Evolutionary conservation across 2,329 filamentous ascomycete genomes (phyloP).

Genomic region (Phialophora tarda): DNA sequence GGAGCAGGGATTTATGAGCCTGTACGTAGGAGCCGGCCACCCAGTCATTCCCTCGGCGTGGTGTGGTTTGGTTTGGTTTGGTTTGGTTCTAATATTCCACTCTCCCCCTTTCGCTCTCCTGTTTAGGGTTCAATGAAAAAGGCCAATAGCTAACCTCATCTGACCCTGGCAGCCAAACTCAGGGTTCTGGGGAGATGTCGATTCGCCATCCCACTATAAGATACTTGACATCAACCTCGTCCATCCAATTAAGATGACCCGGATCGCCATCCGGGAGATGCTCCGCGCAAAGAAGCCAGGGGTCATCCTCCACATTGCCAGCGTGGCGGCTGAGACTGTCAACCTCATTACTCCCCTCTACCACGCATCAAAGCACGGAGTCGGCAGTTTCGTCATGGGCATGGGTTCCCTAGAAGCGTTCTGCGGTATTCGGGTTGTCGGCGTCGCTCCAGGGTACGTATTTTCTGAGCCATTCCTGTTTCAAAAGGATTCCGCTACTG

Average conservation of each 20-base stretch:
- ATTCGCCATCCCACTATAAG: conserved; percentile 49
- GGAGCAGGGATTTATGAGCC: conserved; percentile 50
- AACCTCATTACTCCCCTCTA: conserved; percentile 53
- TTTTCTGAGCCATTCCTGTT: too few relatives aligned
- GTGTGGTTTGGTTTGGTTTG: too few relatives aligned
- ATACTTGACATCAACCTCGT: conserved; percentile 57
- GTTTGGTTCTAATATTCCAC: too few relatives aligned
- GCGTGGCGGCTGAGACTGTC: conserved; percentile 52
- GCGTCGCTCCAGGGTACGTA: conserved; percentile 6
- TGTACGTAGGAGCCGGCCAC: conserved; percentile 28
- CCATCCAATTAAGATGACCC: conserved; percentile 58
- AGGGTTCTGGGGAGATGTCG: conserved; percentile 42
- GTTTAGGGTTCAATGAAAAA: too few relatives aligned
- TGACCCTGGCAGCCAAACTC: background rate
- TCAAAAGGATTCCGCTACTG: too few relatives aligned
- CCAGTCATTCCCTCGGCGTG: background rate
- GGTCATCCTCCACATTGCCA: conserved; percentile 55
- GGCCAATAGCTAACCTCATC: background rate
- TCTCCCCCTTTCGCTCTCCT: too few relatives aligned
- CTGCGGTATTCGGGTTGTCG: conserved; percentile 40
- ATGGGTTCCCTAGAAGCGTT: conserved; percentile 56
- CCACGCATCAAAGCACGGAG: conserved; percentile 55
- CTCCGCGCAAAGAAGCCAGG: conserved; percentile 44
- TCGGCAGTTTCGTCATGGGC: conserved; percentile 56
- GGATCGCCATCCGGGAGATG: conserved; percentile 57